Base-by-base conservation (phyloP, 345 rosid genomes). In the Bruguiera sexangula region DNA sequence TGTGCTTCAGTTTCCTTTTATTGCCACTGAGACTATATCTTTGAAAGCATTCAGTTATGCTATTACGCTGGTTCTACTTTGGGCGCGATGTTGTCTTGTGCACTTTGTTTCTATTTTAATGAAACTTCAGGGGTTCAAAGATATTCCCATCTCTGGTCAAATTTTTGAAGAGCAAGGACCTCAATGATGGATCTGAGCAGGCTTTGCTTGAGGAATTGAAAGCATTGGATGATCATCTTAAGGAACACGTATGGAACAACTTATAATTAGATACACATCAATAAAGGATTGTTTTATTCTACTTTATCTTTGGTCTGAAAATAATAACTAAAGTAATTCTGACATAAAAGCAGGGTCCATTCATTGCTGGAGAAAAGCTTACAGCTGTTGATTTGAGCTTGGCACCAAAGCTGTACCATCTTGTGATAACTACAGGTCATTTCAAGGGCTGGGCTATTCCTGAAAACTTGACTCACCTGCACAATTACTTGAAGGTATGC, bases 381-480 rank as follows among this genome's bases (percentile, higher is more conserved):
- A 80, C 89, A 11, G 97, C 96, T 1, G 91, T 57, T 68, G 99
- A 96, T 82, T 76, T 96, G 58, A 84, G 86, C 84, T 84, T 95
- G 86, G 94, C 85, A 69, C 97, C 99, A 5, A 95, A 92, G 84
- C 83, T 95, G 70, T 90, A 86, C 84, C 99, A 95, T 80, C 92
- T 96, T 3, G 71, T 89, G 83, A 76, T 86, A 10, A 88, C 91
- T 71, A 94, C 92, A 62, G 96, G 86, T 63, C 93, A 96, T 75
- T 96, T 86, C 66, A 96, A 96, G 81, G 83, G 83, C 66, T 90
- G 97, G 98, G 78, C 85, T 69, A 58, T 92, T 62, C 99, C 97
- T 1, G 88, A 73, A 69, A 81, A 70, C 75, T 85, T 90, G 81
- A 69, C 86, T 32, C 72, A 82, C 81, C 83, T 89, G 79, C 87